phyloP scores from a whole-genome alignment of 371 early-diverging fungal genomes.

The Mortierella polycephala region DNA sequence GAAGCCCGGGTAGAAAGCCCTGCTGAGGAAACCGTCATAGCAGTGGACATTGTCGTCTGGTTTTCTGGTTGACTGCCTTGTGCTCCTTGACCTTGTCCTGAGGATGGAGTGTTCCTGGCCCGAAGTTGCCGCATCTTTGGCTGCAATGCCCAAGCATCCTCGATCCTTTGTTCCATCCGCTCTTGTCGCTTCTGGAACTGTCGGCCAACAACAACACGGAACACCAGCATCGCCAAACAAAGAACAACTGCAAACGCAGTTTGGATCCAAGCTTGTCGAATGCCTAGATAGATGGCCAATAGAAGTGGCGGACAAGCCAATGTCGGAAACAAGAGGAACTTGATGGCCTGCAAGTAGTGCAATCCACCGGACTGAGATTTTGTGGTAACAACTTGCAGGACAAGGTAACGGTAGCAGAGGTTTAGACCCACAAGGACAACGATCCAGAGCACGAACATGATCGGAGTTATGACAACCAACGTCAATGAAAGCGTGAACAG shows the following conservation, averaged over 20 bases:
- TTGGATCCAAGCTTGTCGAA: slow-evolving; percentile 29
- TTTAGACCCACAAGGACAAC: slow-evolving; percentile 13
- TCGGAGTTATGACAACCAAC: slow-evolving; percentile 17
- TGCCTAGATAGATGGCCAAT: slow-evolving; percentile 10
- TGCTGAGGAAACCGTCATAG: too few relatives aligned
- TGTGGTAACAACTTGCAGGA: slow-evolving; percentile 39
- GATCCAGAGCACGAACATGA: slow-evolving; percentile 33
- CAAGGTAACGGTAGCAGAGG: slow-evolving; percentile 27
- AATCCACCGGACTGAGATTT: slow-evolving; percentile 39
- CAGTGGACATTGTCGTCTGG: too few relatives aligned
- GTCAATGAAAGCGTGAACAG: slow-evolving; percentile 29
- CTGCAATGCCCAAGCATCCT: slow-evolving; percentile 1
- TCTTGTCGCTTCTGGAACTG: slow-evolving; percentile 33
- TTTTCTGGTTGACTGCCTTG: too few relatives aligned
- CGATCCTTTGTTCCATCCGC: slow-evolving; percentile 23
- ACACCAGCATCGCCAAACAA: neutral
- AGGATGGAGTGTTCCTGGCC: neutral
- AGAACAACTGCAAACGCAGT: slow-evolving; percentile 9
- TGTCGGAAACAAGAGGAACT: slow-evolving; percentile 18
- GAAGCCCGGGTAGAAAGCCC: too few relatives aligned
- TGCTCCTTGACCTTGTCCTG: neutral
- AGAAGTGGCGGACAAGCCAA: slow-evolving; percentile 21
- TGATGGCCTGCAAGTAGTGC: slow-evolving; percentile 27
- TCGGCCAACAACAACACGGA: slow-evolving; percentile 1
- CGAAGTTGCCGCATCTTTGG: neutral